Evolutionary conservation across 208 protist genomes (phyloP).

Genomic region (Wallacemonas sp.): DNA sequence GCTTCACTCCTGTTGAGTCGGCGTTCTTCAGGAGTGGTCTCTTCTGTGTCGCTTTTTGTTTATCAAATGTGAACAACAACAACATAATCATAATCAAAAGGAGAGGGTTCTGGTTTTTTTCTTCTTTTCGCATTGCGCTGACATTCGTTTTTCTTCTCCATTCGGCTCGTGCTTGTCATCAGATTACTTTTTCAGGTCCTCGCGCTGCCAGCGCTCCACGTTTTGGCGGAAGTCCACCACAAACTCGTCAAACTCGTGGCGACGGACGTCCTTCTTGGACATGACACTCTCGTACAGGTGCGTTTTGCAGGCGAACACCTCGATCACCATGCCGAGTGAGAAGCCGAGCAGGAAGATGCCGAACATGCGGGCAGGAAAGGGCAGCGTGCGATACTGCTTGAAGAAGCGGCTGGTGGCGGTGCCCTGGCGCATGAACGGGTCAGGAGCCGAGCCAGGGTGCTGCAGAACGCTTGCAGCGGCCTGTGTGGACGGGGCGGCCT

Average conservation of each 20-base stretch:
- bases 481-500: neutral
- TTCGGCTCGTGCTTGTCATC: neutral
- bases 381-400: slow-evolving; percentile 49
- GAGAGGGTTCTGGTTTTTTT: too few species aligned
- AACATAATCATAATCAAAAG: too few species aligned
- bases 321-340: slow-evolving; percentile 51
- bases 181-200: neutral
- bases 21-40: too few species aligned
- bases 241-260: slow-evolving; percentile 85
- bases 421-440: slow-evolving; percentile 62
- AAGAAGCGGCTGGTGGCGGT: slow-evolving; percentile 49
- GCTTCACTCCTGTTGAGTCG: too few species aligned
- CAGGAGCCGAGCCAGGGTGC: slow-evolving; percentile 6
- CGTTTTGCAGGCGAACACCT: slow-evolving; percentile 82
- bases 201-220: slow-evolving; percentile 65
- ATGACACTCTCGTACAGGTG: slow-evolving; percentile 81
- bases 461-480: neutral
- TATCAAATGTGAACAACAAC: too few species aligned
- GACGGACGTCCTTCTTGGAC: slow-evolving; percentile 74
- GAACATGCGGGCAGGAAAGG: slow-evolving; percentile 55
- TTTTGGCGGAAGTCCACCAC: slow-evolving; percentile 74
- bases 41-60: too few species aligned
- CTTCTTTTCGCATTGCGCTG: neutral
- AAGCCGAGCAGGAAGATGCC: slow-evolving; percentile 68
- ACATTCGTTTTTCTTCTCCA: neutral